phyloP scores from a whole-genome alignment of 2,329 filamentous ascomycete genomes.

The Laburnicola sp. region DNA sequence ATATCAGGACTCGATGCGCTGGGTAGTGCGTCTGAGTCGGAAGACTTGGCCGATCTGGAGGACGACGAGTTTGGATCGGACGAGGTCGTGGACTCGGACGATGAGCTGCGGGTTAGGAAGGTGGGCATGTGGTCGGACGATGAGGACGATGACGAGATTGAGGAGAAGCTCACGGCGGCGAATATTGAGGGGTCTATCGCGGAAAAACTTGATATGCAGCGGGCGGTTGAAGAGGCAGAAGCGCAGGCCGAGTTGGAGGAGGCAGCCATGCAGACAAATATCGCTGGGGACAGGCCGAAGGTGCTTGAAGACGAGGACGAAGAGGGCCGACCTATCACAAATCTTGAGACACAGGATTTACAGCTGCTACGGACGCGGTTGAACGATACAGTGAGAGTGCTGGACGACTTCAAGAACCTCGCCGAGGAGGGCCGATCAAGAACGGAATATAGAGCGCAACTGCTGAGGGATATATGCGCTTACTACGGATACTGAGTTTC shows the following conservation, averaged over 20 bases:
- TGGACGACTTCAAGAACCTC: slow-evolving; percentile 84
- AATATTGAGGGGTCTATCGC: slow-evolving; percentile 92
- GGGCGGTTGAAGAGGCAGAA: slow-evolving; percentile 77
- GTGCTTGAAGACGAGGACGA: slow-evolving; percentile 65
- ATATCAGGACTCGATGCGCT: slow-evolving; percentile 46
- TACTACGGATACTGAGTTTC: slow-evolving; percentile 97
- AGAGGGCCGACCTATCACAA: slow-evolving; percentile 57
- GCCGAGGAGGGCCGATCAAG: slow-evolving; percentile 79
- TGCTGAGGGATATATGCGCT: slow-evolving; percentile 88
- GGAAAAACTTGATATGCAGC: slow-evolving; percentile 78
- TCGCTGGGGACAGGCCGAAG: slow-evolving; percentile 72
- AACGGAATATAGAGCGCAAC: slow-evolving; percentile 82
- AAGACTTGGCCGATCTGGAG: slow-evolving; percentile 44
- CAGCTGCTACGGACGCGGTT: slow-evolving; percentile 89
- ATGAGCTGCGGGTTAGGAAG: slow-evolving; percentile 40
- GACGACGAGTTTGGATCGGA: slow-evolving; percentile 47
- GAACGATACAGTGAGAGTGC: slow-evolving; percentile 87
- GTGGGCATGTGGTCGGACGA: slow-evolving; percentile 91
- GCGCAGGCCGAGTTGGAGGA: slow-evolving; percentile 86
- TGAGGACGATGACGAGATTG: slow-evolving; percentile 86
- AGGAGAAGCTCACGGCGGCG: slow-evolving; percentile 89
- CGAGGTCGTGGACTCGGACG: slow-evolving; percentile 66
- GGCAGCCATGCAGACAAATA: slow-evolving; percentile 88
- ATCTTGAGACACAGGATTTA: slow-evolving; percentile 78
- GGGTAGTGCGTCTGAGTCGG: slow-evolving; percentile 43